phyloP scores from a whole-genome alignment of 2,329 filamentous ascomycete species.

The Monosporascus ibericus region DNA sequence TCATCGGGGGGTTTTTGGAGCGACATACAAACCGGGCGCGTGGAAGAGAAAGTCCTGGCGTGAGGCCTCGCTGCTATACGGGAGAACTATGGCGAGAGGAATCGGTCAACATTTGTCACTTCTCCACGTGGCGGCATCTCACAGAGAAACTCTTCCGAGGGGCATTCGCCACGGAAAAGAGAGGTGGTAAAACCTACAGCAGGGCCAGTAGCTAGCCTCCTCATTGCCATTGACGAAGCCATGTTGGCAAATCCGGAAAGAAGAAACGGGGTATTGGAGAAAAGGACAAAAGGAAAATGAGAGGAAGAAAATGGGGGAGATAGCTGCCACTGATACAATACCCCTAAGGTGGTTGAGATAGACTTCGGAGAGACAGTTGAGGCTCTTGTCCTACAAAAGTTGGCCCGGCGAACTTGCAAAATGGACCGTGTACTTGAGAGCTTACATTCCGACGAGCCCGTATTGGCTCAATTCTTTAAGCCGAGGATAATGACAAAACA shows the following conservation, averaged over 20 bases:
- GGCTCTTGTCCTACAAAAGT: constrained; percentile 25
- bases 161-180: too few relatives aligned
- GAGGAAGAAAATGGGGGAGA: constrained; percentile 9
- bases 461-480: neutral
- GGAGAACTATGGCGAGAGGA: constrained; percentile 46
- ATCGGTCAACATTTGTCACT: constrained; percentile 6
- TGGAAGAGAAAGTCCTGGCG: constrained; percentile 79
- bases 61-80: constrained; percentile 53
- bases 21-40: constrained; percentile 66
- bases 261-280: neutral
- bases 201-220: constrained; percentile 51
- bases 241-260: constrained; percentile 27
- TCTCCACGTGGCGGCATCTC: neutral
- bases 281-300: neutral
- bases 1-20: neutral
- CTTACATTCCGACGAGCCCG: neutral
- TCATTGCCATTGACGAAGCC: constrained; percentile 60
- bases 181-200: constrained; percentile 39
- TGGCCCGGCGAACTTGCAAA: constrained; percentile 10
- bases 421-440: neutral
- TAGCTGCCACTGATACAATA: neutral
- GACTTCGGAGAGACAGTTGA: constrained; percentile 3
- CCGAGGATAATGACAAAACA: neutral
- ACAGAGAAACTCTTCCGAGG: too few relatives aligned
- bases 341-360: neutral